Evolutionary conservation across 129 eudicot genomes (phyloP).

Genomic region (Saposhnikovia divaricata): DNA sequence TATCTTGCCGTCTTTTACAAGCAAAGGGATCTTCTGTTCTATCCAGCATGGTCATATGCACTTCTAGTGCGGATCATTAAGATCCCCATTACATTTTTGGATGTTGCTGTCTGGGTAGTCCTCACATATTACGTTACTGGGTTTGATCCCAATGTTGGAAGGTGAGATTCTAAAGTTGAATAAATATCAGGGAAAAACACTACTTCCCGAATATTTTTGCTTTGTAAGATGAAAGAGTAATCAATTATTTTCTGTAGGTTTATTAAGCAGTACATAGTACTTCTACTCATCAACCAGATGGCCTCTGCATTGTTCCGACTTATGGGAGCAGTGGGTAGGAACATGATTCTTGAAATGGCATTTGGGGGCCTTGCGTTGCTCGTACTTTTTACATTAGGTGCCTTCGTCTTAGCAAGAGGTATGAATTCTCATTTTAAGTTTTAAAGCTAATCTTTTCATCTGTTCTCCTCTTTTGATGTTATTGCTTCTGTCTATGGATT

Average conservation of each 20-base stretch:
- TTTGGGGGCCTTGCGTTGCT: slow-evolving; percentile 46
- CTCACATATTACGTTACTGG: slow-evolving; percentile 66
- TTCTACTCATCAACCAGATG: slow-evolving; percentile 45
- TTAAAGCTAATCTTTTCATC: background rate
- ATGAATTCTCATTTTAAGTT: background rate
- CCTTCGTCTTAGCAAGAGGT: slow-evolving; percentile 55
- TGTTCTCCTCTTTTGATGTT: background rate
- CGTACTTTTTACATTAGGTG: slow-evolving; percentile 55
- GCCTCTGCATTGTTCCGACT: slow-evolving; percentile 57
- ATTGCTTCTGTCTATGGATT: background rate
- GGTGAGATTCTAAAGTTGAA: slow-evolving; percentile 13
- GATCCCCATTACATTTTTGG: slow-evolving; percentile 57
- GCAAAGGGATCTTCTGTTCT: slow-evolving; percentile 71
- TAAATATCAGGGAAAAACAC: no score
- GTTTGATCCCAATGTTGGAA: slow-evolving; percentile 16
- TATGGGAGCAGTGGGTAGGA: slow-evolving; percentile 57
- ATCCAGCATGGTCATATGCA: slow-evolving; percentile 70
- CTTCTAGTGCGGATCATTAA: slow-evolving; percentile 59
- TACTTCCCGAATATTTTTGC: background rate
- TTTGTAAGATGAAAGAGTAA: background rate
- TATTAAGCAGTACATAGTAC: slow-evolving; percentile 40
- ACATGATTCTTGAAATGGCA: slow-evolving; percentile 60
- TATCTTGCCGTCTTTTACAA: slow-evolving; percentile 75
- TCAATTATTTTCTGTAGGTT: slow-evolving; percentile 31
- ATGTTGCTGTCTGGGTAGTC: slow-evolving; percentile 42